phyloP scores from a whole-genome alignment of 108 stramenopile genomes.

The Ochromonas danica region DNA sequence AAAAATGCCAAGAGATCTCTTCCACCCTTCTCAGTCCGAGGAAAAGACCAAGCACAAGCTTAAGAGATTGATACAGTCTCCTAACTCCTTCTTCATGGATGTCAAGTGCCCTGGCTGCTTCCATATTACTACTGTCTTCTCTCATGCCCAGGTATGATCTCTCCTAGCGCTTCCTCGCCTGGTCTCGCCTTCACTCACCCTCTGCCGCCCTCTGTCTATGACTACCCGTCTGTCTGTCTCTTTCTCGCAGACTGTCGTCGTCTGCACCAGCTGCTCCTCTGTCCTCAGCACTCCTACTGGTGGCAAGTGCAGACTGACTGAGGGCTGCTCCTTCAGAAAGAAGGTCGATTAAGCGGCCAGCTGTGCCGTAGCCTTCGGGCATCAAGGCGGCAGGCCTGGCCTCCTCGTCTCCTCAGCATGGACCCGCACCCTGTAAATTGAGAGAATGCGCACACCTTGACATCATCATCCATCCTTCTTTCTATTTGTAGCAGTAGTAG shows the following conservation, averaged over 20 bases:
- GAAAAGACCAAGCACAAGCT: slow-evolving; percentile 97
- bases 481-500: not conserved
- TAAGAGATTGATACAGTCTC: slow-evolving; percentile 98
- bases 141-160: slow-evolving; percentile 54
- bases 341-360: slow-evolving; percentile 98
- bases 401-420: not conserved
- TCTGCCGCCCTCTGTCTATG: no score
- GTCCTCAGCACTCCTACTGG: slow-evolving; percentile 98
- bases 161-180: not conserved
- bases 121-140: slow-evolving; percentile 76
- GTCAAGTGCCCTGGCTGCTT: slow-evolving; percentile 99
- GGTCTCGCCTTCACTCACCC: not conserved
- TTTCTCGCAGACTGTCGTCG: slow-evolving; percentile 91
- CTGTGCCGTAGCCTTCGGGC: not conserved
- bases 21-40: slow-evolving; percentile 81
- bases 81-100: slow-evolving; percentile 99
- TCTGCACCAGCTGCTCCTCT: slow-evolving; percentile 92
- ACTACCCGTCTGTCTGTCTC: slow-evolving; percentile 66
- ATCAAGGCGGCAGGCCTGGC: not conserved
- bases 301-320: slow-evolving; percentile 93
- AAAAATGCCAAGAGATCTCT: slow-evolving; percentile 95
- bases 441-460: not conserved
- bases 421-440: not conserved
- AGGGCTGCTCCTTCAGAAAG: slow-evolving; percentile 98
- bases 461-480: not conserved